phyloP scores from a whole-genome alignment of 108 stramenopile genomes.

The Cyclotella baltica region DNA sequence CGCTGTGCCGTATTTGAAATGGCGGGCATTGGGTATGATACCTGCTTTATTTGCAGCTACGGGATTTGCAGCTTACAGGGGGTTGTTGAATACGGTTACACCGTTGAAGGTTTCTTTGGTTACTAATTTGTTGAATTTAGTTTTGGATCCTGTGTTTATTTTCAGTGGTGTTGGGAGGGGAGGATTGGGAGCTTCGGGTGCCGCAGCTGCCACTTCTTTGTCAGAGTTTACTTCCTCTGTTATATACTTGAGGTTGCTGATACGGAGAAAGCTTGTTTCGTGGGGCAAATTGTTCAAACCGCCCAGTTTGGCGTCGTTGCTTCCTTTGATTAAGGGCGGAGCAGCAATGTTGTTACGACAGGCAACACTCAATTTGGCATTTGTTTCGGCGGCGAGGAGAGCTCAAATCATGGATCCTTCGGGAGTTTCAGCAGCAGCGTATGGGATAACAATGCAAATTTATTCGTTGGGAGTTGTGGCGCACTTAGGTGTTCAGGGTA shows the following conservation, averaged over 20 bases:
- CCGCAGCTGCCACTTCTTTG: slow-evolving; percentile 75
- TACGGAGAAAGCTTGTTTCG: slow-evolving; percentile 53
- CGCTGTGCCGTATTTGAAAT: slow-evolving; percentile 78
- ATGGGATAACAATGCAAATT: slow-evolving; percentile 86
- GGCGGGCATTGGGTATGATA: slow-evolving; percentile 74
- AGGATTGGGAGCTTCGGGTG: slow-evolving; percentile 75
- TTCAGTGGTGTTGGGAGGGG: slow-evolving; percentile 24
- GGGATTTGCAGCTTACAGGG: slow-evolving; percentile 85
- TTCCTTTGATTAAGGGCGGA: slow-evolving; percentile 75
- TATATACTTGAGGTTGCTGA: slow-evolving; percentile 67
- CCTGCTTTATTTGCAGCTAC: slow-evolving; percentile 77
- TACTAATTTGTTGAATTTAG: slow-evolving; percentile 76
- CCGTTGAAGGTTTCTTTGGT: slow-evolving; percentile 78
- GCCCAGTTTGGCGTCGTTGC: slow-evolving; percentile 54
- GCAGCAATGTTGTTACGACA: slow-evolving; percentile 76
- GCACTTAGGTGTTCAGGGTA: slow-evolving; percentile 73
- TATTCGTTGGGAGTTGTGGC: slow-evolving; percentile 73
- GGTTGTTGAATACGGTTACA: slow-evolving; percentile 81
- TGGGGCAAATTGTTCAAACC: slow-evolving; percentile 57
- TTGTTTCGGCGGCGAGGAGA: slow-evolving; percentile 72
- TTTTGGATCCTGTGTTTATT: slow-evolving; percentile 81
- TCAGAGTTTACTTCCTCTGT: slow-evolving; percentile 66
- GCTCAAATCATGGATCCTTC: slow-evolving; percentile 80
- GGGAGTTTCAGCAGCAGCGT: slow-evolving; percentile 83
- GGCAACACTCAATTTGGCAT: slow-evolving; percentile 71